Evolutionary conservation across 2,329 filamentous ascomycete genomes (phyloP), one percentile per base, ranked within the genome.

Genomic region (Penicillium psychrosexuale): DNA sequence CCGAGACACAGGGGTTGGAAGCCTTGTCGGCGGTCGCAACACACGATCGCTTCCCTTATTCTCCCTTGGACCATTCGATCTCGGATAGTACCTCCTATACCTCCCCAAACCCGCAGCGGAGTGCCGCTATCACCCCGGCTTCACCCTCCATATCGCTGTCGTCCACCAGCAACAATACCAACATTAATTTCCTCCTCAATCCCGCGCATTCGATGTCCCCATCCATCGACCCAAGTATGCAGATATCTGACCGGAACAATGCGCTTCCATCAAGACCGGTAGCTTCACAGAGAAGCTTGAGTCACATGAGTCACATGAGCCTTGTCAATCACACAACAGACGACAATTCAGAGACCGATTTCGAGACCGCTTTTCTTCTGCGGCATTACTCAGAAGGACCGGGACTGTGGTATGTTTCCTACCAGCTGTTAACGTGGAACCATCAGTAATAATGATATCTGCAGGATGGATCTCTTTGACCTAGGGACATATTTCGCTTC

Each of bases 311-410:
- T 5, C 47, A 49, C 5, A 44, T 38, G 22, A 38, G 33, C 22
- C 33, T 27, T 34, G 47, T 59, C 12, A 66, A 68, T 27, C 51
- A 58, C n/a, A 61, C 64, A 55, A 39, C 61, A 22, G 67, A 73
- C 22, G 56, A 56, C 5, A 58, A 69, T 22, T 66, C 66, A 15
- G 76, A 80, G 30, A 69, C 64, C 31, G 81, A 84, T 48, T 80
- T 82, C 58, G 82, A 86, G 62, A 76, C 82, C 54, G 79, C 82
- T n/a, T 85, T 82, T 61, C 73, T 86, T 1, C 71, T 85, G 47
- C 74, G 83, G 27, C 82, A 84, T 67, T 86, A 84, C 64, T 80
- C 82, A 3, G 82, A 86, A 68, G 78, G 78, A 0, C 78, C 83
- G 24, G 83, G 82, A 7, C 79, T 81, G 61, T 86, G 84, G 83